Percentiles rank a stretch among this genome's conserved stretches.
Evolutionary conservation across 805 yeast genomes (phyloP).

Genomic region (Hanseniaspora osmophila): DNA sequence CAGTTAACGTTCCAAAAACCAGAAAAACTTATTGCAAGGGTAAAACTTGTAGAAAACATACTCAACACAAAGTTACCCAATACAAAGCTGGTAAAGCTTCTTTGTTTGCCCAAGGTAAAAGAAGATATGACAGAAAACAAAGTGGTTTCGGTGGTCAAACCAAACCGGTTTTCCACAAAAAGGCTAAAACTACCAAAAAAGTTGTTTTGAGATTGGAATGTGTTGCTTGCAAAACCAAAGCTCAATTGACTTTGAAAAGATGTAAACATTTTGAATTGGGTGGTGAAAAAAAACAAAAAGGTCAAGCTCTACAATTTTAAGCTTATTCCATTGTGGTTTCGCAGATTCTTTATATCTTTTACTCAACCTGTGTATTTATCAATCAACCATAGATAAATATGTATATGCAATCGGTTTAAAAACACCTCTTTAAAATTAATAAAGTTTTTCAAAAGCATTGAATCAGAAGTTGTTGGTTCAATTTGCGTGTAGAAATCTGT

Average conservation of each 20-base stretch:
- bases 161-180: conserved; percentile 99
- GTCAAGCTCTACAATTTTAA: conserved; percentile 99
- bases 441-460: too few relatives aligned
- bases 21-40: conserved; percentile 99
- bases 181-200: conserved; percentile 99
- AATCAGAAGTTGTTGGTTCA: too few relatives aligned
- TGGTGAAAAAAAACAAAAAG: conserved; percentile 99
- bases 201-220: conserved; percentile 98
- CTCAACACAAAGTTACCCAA: conserved; percentile 99
- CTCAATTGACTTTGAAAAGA: conserved; percentile 95
- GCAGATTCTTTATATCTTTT: too few relatives aligned
- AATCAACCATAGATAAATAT: too few relatives aligned
- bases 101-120: conserved; percentile 98
- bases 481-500: too few relatives aligned
- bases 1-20: conserved; percentile 99
- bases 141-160: conserved; percentile 99
- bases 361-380: too few relatives aligned
- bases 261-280: conserved; percentile 99
- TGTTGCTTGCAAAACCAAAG: conserved; percentile 96
- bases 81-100: conserved; percentile 99
- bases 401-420: too few relatives aligned
- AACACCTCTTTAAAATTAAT: too few relatives aligned
- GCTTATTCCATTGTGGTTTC: conserved; percentile 10
- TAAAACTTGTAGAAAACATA: conserved; percentile 97
- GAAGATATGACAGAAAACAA: conserved; percentile 99